Percentiles rank a stretch among this genome's conserved stretches.
Evolutionary conservation across 495 filamentous ascomycete species (phyloP).

Genomic region (Talaromyces ruber): DNA sequence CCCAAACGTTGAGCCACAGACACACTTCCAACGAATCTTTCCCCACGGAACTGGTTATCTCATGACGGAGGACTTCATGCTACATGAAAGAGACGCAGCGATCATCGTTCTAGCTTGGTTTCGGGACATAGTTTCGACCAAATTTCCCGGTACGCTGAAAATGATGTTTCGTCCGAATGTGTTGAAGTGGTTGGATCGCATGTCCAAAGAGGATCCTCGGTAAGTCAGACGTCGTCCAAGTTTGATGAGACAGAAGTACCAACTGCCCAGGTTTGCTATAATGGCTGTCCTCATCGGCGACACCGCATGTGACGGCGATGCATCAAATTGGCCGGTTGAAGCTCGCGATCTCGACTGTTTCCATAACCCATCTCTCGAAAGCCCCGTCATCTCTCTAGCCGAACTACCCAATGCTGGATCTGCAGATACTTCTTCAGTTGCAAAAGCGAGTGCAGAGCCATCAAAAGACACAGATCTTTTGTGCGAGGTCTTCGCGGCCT

Average conservation of each 20-base stretch:
- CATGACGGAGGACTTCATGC: constrained; percentile 54
- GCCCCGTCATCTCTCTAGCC: constrained; percentile 16
- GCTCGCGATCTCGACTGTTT: constrained; percentile 13
- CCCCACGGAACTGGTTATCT: constrained; percentile 48
- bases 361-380: constrained; percentile 8
- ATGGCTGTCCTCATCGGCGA: constrained; percentile 22
- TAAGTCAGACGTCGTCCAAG: constrained; percentile 9
- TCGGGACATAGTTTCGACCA: constrained; percentile 10
- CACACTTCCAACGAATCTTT: constrained; percentile 43
- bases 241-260: background rate
- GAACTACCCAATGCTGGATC: constrained; percentile 14
- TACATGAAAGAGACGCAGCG: constrained; percentile 41
- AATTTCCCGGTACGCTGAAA: constrained; percentile 23
- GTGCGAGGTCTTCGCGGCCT: constrained; percentile 36
- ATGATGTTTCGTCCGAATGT: constrained; percentile 32
- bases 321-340: constrained; percentile 1
- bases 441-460: constrained; percentile 17
- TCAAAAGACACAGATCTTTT: constrained; percentile 31
- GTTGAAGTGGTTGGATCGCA: constrained; percentile 22
- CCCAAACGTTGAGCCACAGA: constrained; percentile 10
- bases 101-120: constrained; percentile 54
- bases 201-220: constrained; percentile 10
- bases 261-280: background rate
- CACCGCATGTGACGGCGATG: constrained; percentile 10
- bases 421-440: constrained; percentile 2